These are phyloP conservation scores for Choiromyces venosus DNA, from an alignment of 495 filamentous ascomycete genomes.

Conservation along the genomic window DNA sequence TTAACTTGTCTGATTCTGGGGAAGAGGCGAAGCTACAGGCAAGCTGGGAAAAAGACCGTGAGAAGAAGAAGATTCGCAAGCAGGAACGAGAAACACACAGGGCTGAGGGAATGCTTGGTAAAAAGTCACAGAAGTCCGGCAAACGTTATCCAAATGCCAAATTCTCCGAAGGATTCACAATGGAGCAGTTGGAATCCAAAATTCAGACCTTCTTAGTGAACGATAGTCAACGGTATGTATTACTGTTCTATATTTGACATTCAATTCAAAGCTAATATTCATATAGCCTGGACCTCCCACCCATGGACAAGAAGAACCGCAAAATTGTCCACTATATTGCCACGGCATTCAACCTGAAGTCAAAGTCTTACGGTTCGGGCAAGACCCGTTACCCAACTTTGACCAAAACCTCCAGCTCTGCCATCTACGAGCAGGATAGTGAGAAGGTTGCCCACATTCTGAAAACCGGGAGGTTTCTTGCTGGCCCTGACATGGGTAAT, in stretches of 20 bases:
- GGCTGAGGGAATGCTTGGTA: slow-evolving; percentile 67
- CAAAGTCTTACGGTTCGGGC: slow-evolving; percentile 73
- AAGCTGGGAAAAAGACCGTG: slow-evolving; percentile 70
- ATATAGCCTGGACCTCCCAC: slow-evolving; percentile 67
- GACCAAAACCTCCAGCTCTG: slow-evolving; percentile 63
- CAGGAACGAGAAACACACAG: slow-evolving; percentile 71
- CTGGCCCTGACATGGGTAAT: slow-evolving; percentile 39
- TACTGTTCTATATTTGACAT: background rate
- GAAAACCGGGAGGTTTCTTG: slow-evolving; percentile 48
- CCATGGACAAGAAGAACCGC: slow-evolving; percentile 72
- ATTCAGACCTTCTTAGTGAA: slow-evolving; percentile 65
- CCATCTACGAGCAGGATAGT: slow-evolving; percentile 30
- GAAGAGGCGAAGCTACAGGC: slow-evolving; percentile 56
- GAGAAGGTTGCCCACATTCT: slow-evolving; percentile 45
- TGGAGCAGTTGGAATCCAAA: slow-evolving; percentile 66
- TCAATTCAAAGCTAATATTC: slow-evolving; percentile 1
- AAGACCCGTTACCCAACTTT: slow-evolving; percentile 69
- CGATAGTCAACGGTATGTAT: slow-evolving; percentile 56
- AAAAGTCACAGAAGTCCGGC: slow-evolving; percentile 48
- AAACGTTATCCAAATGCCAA: slow-evolving; percentile 65
- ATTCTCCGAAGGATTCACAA: slow-evolving; percentile 64
- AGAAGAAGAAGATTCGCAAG: slow-evolving; percentile 75
- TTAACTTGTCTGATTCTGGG: slow-evolving; percentile 69
- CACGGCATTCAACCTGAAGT: slow-evolving; percentile 65
- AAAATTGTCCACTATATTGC: slow-evolving; percentile 73